These are phyloP conservation scores for Eimeria brunetti DNA, from an alignment of 169 alveolate genomes.

Conservation along the genomic window DNA sequence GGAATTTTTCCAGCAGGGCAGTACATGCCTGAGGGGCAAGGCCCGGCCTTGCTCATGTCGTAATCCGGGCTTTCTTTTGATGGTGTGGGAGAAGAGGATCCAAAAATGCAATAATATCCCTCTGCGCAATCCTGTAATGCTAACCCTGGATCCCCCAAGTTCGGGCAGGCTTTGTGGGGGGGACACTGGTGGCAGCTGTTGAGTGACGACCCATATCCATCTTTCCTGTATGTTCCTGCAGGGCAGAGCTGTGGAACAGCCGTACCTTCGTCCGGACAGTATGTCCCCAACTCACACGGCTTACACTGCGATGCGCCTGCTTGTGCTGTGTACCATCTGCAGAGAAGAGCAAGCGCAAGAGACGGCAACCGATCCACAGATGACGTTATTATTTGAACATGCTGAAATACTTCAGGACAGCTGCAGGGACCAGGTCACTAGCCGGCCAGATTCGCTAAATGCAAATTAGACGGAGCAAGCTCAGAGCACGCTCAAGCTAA, in stretches of 20 bases:
- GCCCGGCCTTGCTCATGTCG: slow-evolving; percentile 11
- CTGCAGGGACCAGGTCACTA: not conserved
- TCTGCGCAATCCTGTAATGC: not conserved
- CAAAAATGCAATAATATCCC: slow-evolving; percentile 60
- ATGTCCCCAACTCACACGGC: slow-evolving; percentile 16
- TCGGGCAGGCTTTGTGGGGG: slow-evolving; percentile 10
- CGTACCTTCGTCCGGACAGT: slow-evolving; percentile 67
- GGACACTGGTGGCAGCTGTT: slow-evolving; percentile 56
- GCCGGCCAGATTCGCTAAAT: not conserved
- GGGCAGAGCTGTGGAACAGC: not conserved
- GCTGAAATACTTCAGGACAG: not conserved
- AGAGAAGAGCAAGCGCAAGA: not conserved
- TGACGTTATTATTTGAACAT: not conserved
- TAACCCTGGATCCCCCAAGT: not conserved
- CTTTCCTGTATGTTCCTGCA: slow-evolving; percentile 34
- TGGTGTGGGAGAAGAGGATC: slow-evolving; percentile 16
- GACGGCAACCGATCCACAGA: too few species aligned
- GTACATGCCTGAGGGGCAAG: slow-evolving; percentile 32
- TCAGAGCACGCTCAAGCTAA: not conserved
- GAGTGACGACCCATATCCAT: slow-evolving; percentile 37
- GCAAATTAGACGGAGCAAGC: not conserved
- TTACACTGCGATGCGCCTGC: not conserved
- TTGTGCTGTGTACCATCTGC: not conserved
- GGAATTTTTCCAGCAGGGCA: not conserved
- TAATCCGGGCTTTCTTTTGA: not conserved